Evolutionary conservation across 331 rosid species (phyloP), one percentile per base, ranked within the genome.

Genomic region (Arachis monticola): DNA sequence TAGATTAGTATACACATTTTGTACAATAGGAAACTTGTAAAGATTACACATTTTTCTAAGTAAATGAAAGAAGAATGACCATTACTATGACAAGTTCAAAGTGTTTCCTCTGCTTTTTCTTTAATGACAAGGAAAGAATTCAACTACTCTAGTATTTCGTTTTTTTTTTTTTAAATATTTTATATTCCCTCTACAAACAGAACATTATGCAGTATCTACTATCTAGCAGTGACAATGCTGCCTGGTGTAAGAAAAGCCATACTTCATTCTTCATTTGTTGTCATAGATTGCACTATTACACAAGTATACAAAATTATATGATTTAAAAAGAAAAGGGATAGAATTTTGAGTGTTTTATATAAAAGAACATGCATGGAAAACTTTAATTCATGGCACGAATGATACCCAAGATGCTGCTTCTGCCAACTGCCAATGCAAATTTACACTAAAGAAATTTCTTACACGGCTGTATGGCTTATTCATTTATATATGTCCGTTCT

Each of bases 1-100:
- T 47, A 82, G 60, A 50, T 51, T 77, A 32, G 13, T 38, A 5
- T 58, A 41, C 30, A 3, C 14, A 67, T n/a, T 67, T 65, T 66
- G 59, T 79, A 40, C 48, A 11, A 10, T 11, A 48, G 53, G 53
- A 0, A 10, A 48, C 53, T 48, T 48, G 53, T 48, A 48, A 8
- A 12, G 3, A 61, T 40, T 38, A 5, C 31, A 48, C 53, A 10
- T 6, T 48, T 48, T 48, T 48, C 53, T 48, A 10, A 48, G 0
- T 10, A 48, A 48, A 48, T 48, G 53, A 48, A 48, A 9, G 53
- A 48, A 8, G 53, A 48, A 48, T 9, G 53, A 48, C 12, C 9
- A 48, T 8, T 48, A 48, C n/a, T 8, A 48, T 48, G 53, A 48
- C 53, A 7, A 48, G 5, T 2, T 48, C 53, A 2, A 12, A 48